A percentile compares a stretch with the other conserved stretches of the same genome.
Evolutionary conservation across 441 rosid genomes (phyloP).

Genomic region (Kokia cookei): DNA sequence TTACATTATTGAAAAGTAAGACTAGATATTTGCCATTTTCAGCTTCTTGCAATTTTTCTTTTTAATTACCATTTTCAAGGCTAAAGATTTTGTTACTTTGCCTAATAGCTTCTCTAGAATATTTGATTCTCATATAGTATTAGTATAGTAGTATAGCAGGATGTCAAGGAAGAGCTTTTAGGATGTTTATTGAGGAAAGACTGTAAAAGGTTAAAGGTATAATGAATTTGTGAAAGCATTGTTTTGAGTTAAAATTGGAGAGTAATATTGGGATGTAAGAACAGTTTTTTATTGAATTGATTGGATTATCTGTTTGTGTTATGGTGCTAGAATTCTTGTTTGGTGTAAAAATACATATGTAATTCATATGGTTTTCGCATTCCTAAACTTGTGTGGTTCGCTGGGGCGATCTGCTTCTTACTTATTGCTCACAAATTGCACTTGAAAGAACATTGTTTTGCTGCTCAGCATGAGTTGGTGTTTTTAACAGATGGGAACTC

Average conservation of each 20-base stretch:
- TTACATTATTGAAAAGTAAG: background rate
- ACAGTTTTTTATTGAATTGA: background rate
- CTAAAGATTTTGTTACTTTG: background rate
- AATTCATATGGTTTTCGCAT: background rate
- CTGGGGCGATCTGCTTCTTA: background rate
- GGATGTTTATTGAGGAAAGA: background rate
- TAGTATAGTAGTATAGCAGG: background rate
- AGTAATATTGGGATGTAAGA: background rate
- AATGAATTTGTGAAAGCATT: background rate
- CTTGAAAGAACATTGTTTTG: background rate
- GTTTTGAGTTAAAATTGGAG: background rate
- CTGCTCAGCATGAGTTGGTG: conserved; percentile 6
- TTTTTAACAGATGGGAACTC: conserved; percentile 27
- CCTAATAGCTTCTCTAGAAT: background rate
- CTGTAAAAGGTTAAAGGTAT: background rate
- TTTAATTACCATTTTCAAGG: background rate
- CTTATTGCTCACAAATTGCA: background rate
- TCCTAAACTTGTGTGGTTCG: background rate
- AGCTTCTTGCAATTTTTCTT: background rate
- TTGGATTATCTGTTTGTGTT: background rate
- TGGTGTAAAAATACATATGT: background rate
- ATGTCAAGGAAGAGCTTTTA: background rate
- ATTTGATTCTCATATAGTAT: background rate
- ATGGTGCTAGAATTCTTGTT: background rate
- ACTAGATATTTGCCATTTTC: background rate